These are phyloP conservation scores for Camellia sinensis DNA, from an alignment of 148 eudicot genomes.

Conservation along the genomic window DNA sequence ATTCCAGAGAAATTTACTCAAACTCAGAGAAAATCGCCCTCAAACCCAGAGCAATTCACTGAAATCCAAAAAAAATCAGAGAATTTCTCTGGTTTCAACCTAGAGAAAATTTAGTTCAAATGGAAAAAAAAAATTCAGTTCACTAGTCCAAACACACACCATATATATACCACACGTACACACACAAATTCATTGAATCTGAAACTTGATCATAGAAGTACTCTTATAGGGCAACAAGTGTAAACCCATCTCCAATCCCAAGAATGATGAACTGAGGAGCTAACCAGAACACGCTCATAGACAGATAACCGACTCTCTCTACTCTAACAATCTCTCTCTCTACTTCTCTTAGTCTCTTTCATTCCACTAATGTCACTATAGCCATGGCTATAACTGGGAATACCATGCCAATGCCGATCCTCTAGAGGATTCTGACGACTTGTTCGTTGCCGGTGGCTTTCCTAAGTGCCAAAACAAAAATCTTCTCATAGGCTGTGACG, in stretches of 20 bases:
- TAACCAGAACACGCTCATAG: neutral
- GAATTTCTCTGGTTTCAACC: too few relatives aligned
- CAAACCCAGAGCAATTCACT: too few relatives aligned
- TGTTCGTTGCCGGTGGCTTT: neutral
- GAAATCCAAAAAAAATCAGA: too few relatives aligned
- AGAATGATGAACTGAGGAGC: neutral
- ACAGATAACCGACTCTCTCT: neutral
- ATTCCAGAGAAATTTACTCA: too few relatives aligned
- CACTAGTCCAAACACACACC: too few relatives aligned
- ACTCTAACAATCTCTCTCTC: neutral
- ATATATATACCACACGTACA: too few relatives aligned
- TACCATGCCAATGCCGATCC: neutral
- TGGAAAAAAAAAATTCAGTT: too few relatives aligned
- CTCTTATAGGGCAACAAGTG: constrained; percentile 2
- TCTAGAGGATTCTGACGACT: neutral
- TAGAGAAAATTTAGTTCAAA: too few relatives aligned
- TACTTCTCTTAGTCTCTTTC: neutral
- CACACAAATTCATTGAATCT: constrained; percentile 8
- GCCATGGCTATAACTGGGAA: neutral
- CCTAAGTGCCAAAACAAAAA: neutral
- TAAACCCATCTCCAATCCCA: constrained; percentile 10
- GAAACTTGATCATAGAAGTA: constrained; percentile 8
- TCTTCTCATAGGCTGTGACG: neutral
- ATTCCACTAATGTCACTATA: neutral
- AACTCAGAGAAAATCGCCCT: too few relatives aligned